A percentile compares a stretch with the other conserved stretches of the same genome.
Conservation (phyloP, 1,284 basidiomycete species). For the Mycosarcoma maydis region DNA sequence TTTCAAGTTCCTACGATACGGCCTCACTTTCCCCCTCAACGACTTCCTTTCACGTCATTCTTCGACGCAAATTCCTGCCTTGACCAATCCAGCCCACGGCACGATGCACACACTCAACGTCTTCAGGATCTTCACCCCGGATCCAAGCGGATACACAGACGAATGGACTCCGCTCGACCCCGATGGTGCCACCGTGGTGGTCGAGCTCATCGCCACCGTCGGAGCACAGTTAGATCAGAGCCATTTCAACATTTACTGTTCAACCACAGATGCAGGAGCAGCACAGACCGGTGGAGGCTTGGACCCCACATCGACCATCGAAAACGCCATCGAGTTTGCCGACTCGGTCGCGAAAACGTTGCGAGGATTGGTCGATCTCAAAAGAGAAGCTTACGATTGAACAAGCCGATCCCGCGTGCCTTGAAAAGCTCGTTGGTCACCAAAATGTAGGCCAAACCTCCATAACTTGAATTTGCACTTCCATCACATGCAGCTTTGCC, state of each 20-base stretch:
- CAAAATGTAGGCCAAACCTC: too few species aligned
- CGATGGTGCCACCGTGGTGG: slow-evolving; percentile 27
- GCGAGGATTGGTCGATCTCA: slow-evolving; percentile 35
- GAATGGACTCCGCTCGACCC: slow-evolving; percentile 45
- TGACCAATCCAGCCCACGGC: slow-evolving; percentile 16
- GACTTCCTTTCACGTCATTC: slow-evolving; percentile 9
- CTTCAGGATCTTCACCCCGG: slow-evolving; percentile 42
- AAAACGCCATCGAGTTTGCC: slow-evolving; percentile 29
- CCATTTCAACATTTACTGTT: slow-evolving; percentile 30
- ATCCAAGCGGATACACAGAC: slow-evolving; percentile 27
- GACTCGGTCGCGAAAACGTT: slow-evolving; percentile 24
- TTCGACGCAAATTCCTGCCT: slow-evolving; percentile 3
- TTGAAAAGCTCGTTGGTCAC: too few species aligned
- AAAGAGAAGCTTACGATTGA: slow-evolving; percentile 30
- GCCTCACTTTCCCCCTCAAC: slow-evolving; percentile 27
- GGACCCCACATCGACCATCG: slow-evolving; percentile 31
- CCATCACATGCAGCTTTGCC: not conserved
- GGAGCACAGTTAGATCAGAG: slow-evolving; percentile 32
- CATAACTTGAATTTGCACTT: too few species aligned
- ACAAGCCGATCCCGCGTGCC: too few species aligned
- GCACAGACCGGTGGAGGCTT: slow-evolving; percentile 8
- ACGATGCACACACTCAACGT: slow-evolving; percentile 32
- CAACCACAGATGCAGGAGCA: not conserved
- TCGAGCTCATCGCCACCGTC: slow-evolving; percentile 26
- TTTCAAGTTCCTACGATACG: slow-evolving; percentile 27